These are phyloP conservation scores for Rostrohypoxylon terebratum DNA, from an alignment of 495 filamentous ascomycete species.

Conservation along the genomic window DNA sequence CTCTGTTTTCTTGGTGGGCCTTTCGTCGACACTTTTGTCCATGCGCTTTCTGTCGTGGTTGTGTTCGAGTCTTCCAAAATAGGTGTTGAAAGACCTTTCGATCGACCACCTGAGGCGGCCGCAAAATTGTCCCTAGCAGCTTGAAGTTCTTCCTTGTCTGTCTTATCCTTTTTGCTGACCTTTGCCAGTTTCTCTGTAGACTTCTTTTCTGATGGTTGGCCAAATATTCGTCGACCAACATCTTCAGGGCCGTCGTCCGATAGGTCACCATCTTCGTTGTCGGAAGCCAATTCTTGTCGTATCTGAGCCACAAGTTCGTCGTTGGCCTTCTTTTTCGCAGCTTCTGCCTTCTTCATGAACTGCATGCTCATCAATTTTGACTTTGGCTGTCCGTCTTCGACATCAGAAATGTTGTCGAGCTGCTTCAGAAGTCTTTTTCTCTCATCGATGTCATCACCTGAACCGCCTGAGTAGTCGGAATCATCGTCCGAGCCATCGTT, in stretches of 20 bases:
- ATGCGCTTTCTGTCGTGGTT: conserved; percentile 46
- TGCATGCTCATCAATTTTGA: conserved; percentile 55
- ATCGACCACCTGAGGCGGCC: conserved; percentile 19
- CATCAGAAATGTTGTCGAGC: conserved; percentile 62
- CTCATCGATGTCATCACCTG: conserved; percentile 62
- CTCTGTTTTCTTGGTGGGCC: conserved; percentile 43
- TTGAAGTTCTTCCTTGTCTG: conserved; percentile 41
- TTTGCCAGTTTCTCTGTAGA: conserved; percentile 34
- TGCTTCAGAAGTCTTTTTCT: conserved; percentile 69
- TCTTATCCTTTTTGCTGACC: conserved; percentile 46
- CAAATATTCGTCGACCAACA: conserved; percentile 74
- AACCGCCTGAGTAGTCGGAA: conserved; percentile 64
- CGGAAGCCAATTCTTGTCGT: conserved; percentile 74
- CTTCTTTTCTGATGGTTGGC: conserved; percentile 56
- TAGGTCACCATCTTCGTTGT: conserved; percentile 62
- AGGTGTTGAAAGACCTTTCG: conserved; percentile 44
- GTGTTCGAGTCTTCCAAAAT: conserved; percentile 22
- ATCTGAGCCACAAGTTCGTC: conserved; percentile 82
- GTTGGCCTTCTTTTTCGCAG: conserved; percentile 77
- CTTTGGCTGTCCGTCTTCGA: conserved; percentile 53
- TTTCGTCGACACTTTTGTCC: conserved; percentile 41
- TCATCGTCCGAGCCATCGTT: conserved; percentile 67
- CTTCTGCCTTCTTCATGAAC: conserved; percentile 93
- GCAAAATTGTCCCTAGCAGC: conserved; percentile 39
- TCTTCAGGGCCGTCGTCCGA: conserved; percentile 68